Base-by-base conservation (phyloP, 768 basidiomycete genomes). In the Suillus ampliporus region DNA sequence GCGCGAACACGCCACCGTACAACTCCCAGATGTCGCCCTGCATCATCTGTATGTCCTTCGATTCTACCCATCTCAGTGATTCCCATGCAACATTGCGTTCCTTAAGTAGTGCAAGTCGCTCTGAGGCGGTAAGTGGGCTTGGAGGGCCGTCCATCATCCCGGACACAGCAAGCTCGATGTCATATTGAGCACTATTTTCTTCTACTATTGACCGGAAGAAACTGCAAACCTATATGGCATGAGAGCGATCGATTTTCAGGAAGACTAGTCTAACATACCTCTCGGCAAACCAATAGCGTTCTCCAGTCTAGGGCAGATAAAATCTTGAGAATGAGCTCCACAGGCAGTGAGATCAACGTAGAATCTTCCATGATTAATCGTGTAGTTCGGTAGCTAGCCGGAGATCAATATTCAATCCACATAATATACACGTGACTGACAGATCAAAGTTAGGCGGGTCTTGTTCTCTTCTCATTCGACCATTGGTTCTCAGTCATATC, bases 1-100 rank as follows among this genome's bases (percentile, higher is more conserved):
- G 84, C 1, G 78, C 86, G 10, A 89, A 69, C 14, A 88, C 81
- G 13, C 84, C 84, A 3, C 86, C 87, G 62, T 78, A 87, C 0
- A 89, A 78, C 65, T 89, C 87, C 80, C 87, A 88, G 5, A 85
- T 66, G 21, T 75, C 75, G 34, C 84, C 84, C 4, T 65, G 62
- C 31, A 70, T 59, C 81, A 86, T 84, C 4, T 70, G 73, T 35
- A 85, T 63, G 19, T 69, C 68, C 26, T 66, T 61, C 34, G 72
- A 66, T 31, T 71, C 58, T 13, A 71, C 72, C 78, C 79, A 83
- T 41, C 65, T 64, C 28, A 82, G 60, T n/a, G 73, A 48, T 26
- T 74, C 74, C 83, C 83, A 83, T 35, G 78, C 76, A 38, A 65
- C 58, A 52, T 78, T 78, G 61, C 78, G 76, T 34, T 76, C 69